Base-by-base conservation (phyloP, 2,329 filamentous ascomycete genomes). In the Triangularia setosa region DNA sequence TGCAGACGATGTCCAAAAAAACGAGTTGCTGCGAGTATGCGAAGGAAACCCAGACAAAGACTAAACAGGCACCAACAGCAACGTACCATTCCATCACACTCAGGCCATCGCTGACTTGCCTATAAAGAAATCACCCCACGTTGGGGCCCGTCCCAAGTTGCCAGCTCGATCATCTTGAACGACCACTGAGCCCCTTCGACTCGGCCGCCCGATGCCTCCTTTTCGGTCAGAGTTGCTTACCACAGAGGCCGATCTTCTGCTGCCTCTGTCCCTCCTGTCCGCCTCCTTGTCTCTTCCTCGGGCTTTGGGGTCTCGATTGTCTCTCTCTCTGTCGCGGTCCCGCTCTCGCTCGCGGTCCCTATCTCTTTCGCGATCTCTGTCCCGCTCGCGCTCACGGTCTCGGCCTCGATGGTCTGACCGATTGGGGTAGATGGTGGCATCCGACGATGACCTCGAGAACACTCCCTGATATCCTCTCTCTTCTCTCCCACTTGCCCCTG, bases 61-160 rank as follows among this genome's bases (percentile, higher is more conserved):
- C 40, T 21, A 9, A 48, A 9, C 25, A 55, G 16, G 12, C 11
- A 55, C 52, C 52, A 27, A 55, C 52, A 25, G 14, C 23, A 55
- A 55, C 52, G 24, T 55, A 55, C 25, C 8, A 33, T 8, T 33
- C 30, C 14, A 35, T 24, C 52, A 44, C 23, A 55, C 52, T 30
- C 48, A 27, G 27, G 30, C 18, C 16, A 33, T n/a, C 23, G 30
- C 2, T 24, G 30, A 61, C 30, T 63, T 61, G 23, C 23, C 52
- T 28, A 18, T 18, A 16, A 63, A 25, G 40, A 61, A 63, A 48
- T 61, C 60, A 3, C 59, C 56, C 63, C 64, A 64, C 2, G 62
- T 68, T 40, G 25, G 64, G 21, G 5, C 18, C 16, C 52, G 52
- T 16, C 52, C 23, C 25, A 9, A 16, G 23, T 25, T 27, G 25